Evolutionary conservation across 139 green algal genomes (phyloP).

Genomic region (Chlamydomonas sp.): DNA sequence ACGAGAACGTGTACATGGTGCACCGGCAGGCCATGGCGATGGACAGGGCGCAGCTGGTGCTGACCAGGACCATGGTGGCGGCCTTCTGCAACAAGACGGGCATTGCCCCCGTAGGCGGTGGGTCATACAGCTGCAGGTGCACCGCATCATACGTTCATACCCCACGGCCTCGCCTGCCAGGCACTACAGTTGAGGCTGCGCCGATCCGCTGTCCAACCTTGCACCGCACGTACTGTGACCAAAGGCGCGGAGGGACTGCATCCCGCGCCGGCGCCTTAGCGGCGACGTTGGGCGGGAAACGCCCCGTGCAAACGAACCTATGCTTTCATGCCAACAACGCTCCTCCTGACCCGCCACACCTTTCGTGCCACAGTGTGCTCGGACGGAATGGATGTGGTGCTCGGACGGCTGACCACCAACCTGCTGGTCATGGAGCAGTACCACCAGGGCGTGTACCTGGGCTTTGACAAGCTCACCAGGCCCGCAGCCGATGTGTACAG

Average conservation of each 20-base stretch:
- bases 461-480: background rate
- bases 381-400: background rate
- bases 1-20: conserved; percentile 7
- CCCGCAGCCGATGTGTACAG: background rate
- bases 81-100: background rate
- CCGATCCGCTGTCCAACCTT: too few species aligned
- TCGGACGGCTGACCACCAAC: background rate
- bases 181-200: too few species aligned
- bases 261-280: too few species aligned
- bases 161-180: too few species aligned
- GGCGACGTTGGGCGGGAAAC: too few species aligned
- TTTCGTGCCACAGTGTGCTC: background rate
- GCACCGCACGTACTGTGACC: too few species aligned
- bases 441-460: conserved; percentile 25
- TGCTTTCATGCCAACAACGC: too few species aligned
- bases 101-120: background rate
- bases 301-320: too few species aligned
- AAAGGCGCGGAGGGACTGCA: too few species aligned
- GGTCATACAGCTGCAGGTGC: background rate
- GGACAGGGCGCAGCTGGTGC: conserved; percentile 19
- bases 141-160: too few species aligned
- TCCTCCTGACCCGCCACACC: too few species aligned
- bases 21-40: conserved; percentile 11
- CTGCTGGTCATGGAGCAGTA: conserved; percentile 1
- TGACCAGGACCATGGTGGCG: background rate